A percentile compares a stretch with the other conserved stretches of the same genome.
phyloP scores from a whole-genome alignment of 2,329 filamentous ascomycete species.

The Aspergillus sp. region DNA sequence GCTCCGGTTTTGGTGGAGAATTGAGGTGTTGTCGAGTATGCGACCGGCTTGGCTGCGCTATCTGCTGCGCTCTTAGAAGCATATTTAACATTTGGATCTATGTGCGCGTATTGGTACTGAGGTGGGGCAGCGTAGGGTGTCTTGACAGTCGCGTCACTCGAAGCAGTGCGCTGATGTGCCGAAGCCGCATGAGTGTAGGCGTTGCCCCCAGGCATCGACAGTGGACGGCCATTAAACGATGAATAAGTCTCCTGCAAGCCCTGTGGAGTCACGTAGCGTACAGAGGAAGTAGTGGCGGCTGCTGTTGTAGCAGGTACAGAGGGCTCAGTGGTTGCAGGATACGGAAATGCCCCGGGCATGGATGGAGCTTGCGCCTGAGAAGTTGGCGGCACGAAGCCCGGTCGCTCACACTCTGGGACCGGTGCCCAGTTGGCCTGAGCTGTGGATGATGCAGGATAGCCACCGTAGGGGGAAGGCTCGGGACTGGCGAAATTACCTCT shows the following conservation, averaged over 20 bases:
- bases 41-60: constrained; percentile 26
- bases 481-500: constrained; percentile 35
- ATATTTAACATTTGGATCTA: constrained; percentile 44
- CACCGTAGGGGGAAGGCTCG: constrained; percentile 24
- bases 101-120: constrained; percentile 43
- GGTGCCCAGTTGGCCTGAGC: constrained; percentile 38
- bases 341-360: constrained; percentile 38
- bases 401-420: constrained; percentile 44
- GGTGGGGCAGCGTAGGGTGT: constrained; percentile 34
- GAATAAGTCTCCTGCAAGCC: constrained; percentile 26
- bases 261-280: constrained; percentile 35
- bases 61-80: constrained; percentile 31
- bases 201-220: constrained; percentile 15
- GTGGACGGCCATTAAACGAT: constrained; percentile 18
- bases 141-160: constrained; percentile 26
- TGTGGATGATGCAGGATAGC: constrained; percentile 19
- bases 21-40: constrained; percentile 29
- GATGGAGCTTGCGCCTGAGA: constrained; percentile 28
- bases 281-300: constrained; percentile 27
- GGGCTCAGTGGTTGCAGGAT: constrained; percentile 24
- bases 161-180: constrained; percentile 37
- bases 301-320: constrained; percentile 21
- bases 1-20: constrained; percentile 24
- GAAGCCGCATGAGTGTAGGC: constrained; percentile 19
- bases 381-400: constrained; percentile 45